Conservation (phyloP, 2,329 filamentous ascomycete genomes). For the Calonectria naviculata region DNA sequence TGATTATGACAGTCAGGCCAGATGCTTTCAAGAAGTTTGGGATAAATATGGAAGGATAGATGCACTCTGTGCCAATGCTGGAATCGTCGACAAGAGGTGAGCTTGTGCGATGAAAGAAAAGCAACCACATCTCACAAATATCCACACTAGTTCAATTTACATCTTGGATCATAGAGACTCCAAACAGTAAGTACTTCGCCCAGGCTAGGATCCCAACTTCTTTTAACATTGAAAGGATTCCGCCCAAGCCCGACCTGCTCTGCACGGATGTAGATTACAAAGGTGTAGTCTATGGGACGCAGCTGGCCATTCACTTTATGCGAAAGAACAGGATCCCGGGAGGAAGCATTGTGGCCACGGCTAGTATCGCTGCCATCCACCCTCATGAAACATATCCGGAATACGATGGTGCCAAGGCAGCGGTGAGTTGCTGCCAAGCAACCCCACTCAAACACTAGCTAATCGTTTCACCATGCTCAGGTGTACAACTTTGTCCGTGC, state of each 20-base stretch:
- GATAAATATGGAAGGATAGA: conserved; percentile 58
- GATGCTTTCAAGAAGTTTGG: conserved; percentile 55
- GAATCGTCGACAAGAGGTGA: conserved; percentile 54
- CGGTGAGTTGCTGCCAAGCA: conserved; percentile 38
- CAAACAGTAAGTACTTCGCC: conserved; percentile 17
- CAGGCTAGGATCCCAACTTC: not conserved
- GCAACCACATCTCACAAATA: not conserved
- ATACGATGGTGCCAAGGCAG: conserved; percentile 64
- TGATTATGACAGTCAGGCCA: conserved; percentile 56
- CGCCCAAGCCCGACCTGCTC: conserved; percentile 55
- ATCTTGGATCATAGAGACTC: conserved; percentile 42
- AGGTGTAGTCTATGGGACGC: conserved; percentile 60
- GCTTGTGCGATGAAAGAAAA: not conserved
- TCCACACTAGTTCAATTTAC: conserved; percentile 51
- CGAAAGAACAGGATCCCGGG: conserved; percentile 56
- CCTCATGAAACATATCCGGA: conserved; percentile 58
- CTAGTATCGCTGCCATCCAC: conserved; percentile 55
- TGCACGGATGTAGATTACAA: conserved; percentile 64
- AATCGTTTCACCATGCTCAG: conserved; percentile 4
- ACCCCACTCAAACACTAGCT: not conserved
- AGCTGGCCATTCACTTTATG: conserved; percentile 65
- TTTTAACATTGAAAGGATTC: conserved; percentile 41
- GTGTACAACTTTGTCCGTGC: conserved; percentile 50
- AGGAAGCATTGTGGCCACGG: conserved; percentile 57
- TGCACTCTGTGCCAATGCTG: conserved; percentile 61